A percentile compares a stretch with the other conserved stretches of the same genome.
Evolutionary conservation across 2,329 filamentous ascomycete species (phyloP).

Genomic region (Aspergillus neotritici): DNA sequence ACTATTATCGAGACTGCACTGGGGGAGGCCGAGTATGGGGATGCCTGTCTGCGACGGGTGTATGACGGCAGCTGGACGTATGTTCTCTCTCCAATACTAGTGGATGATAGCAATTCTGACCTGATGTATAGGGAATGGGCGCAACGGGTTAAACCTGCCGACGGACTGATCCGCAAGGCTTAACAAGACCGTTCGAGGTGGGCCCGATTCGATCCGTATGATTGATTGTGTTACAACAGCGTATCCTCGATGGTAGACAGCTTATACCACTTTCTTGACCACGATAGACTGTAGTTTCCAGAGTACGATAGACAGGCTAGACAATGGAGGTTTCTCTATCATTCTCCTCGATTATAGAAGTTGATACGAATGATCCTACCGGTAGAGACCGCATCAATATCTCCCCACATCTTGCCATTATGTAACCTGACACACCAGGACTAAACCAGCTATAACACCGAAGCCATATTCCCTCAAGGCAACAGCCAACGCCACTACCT

Average conservation of each 20-base stretch:
- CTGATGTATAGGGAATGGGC: constrained; percentile 44
- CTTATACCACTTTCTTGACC: neutral
- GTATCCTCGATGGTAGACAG: constrained; percentile 2
- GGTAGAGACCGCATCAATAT: neutral
- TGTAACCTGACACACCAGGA: no score
- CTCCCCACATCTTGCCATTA: no score
- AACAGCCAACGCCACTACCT: no score
- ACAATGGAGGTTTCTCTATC: no score
- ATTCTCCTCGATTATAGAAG: no score
- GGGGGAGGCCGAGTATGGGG: constrained; percentile 68
- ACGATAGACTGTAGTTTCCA: no score
- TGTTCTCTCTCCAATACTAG: constrained; percentile 41
- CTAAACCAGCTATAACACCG: no score
- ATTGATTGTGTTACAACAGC: constrained; percentile 5
- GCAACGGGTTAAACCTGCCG: constrained; percentile 42
- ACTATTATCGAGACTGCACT: constrained; percentile 85
- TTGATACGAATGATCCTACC: constrained; percentile 1
- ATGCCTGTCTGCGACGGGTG: constrained; percentile 61
- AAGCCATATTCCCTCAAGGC: no score
- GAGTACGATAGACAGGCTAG: no score
- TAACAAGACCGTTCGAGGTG: constrained; percentile 15
- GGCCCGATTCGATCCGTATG: neutral
- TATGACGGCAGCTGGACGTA: constrained; percentile 99
- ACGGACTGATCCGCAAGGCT: constrained; percentile 42
- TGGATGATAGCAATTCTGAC: constrained; percentile 4